Conservation (phyloP, 2,329 filamentous ascomycete species). For the Scopulariopsis brevicaulis region DNA sequence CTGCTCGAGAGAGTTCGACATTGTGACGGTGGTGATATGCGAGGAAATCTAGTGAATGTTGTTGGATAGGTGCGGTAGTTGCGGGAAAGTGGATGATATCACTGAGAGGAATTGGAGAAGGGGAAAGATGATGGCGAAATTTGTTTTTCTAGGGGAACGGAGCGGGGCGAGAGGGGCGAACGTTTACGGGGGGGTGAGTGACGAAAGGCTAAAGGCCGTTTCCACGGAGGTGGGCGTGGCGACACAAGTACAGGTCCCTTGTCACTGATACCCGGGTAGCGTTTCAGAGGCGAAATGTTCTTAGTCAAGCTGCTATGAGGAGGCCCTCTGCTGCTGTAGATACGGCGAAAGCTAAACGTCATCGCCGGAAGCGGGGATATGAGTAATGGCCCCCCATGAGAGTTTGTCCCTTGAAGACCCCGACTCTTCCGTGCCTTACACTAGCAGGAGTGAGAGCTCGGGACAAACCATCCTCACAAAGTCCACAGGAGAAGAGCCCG, state of each 20-base stretch:
- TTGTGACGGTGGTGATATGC: slow-evolving; percentile 25
- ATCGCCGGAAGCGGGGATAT: neutral
- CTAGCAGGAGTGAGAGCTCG: neutral
- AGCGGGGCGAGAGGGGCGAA: neutral
- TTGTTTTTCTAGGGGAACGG: neutral
- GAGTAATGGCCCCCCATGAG: neutral
- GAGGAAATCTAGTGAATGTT: neutral
- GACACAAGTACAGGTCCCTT: neutral
- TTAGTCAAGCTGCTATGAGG: neutral
- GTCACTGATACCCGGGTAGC: neutral
- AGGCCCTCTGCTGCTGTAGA: neutral
- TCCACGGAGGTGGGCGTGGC: neutral
- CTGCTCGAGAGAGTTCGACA: slow-evolving; percentile 89
- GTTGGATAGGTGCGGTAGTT: neutral
- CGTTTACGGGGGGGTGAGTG: neutral
- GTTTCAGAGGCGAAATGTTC: neutral
- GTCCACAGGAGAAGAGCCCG: neutral
- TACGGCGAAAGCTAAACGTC: neutral
- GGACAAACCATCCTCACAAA: neutral
- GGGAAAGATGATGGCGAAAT: neutral
- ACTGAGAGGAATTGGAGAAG: neutral
- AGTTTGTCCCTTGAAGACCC: neutral
- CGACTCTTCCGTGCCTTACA: neutral
- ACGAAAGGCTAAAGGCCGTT: neutral
- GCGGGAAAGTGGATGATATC: neutral